These are phyloP conservation scores for Penicillium pulvis DNA, from an alignment of 495 filamentous ascomycete species.

Conservation along the genomic window DNA sequence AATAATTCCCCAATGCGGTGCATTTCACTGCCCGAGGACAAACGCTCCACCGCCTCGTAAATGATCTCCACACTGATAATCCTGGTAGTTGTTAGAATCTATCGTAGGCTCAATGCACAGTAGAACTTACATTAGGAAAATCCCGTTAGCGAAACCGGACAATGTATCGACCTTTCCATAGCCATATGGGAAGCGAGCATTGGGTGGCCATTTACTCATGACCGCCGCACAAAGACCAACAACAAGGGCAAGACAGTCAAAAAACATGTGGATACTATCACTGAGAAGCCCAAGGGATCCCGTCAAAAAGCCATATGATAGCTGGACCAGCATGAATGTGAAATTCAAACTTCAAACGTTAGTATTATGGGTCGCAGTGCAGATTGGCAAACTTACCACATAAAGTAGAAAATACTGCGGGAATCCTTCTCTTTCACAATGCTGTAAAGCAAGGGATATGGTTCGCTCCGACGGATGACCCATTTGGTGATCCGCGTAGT, in stretches of 20 bases:
- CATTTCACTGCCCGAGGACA: conserved; percentile 79
- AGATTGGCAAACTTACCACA: conserved; percentile 60
- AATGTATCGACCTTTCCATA: conserved; percentile 97
- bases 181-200: conserved; percentile 84
- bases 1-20: conserved; percentile 84
- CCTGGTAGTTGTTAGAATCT: conserved; percentile 48
- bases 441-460: conserved; percentile 76
- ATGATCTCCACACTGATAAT: conserved; percentile 96
- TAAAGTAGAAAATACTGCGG: conserved; percentile 95
- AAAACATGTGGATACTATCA: conserved; percentile 99
- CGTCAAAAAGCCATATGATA: conserved; percentile 88
- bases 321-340: conserved; percentile 90
- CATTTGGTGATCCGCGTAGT: conserved; percentile 64
- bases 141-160: conserved; percentile 93
- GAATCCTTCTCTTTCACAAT: conserved; percentile 93
- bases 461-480: conserved; percentile 63
- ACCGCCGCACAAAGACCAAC: conserved; percentile 94
- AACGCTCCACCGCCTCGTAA: conserved; percentile 87
- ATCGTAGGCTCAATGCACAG: background rate
- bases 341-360: conserved; percentile 75
- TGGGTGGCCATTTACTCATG: conserved; percentile 96
- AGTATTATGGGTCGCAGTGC: conserved; percentile 10
- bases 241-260: conserved; percentile 90
- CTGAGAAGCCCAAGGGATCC: conserved; percentile 92
- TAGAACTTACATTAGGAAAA: conserved; percentile 81